phyloP scores from a whole-genome alignment of 371 early-diverging fungal species.

The Saksenaea oblongispora region DNA sequence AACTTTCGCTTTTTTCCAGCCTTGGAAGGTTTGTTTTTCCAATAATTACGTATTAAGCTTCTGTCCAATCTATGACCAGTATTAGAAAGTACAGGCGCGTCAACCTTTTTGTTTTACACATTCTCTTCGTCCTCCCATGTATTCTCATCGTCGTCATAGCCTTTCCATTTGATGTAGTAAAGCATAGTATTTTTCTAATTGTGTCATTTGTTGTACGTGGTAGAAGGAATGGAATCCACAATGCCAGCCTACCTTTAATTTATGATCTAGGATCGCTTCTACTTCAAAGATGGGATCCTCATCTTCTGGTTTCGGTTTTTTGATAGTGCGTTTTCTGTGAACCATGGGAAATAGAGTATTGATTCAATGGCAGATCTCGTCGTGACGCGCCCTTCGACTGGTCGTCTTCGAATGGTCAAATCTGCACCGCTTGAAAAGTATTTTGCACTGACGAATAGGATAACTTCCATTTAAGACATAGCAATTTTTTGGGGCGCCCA shows the following conservation, averaged over 20 bases:
- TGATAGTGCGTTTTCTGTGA: not conserved
- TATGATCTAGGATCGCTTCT: constrained; percentile 11
- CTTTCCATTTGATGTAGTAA: constrained; percentile 47
- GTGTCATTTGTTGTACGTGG: not conserved
- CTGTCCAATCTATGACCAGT: not conserved
- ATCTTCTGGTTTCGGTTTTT: not conserved
- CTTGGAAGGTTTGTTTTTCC: not conserved
- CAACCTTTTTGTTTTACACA: constrained; percentile 25
- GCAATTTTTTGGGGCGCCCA: too few relatives aligned
- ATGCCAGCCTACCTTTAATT: not conserved
- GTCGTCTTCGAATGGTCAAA: too few relatives aligned
- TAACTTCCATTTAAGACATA: too few relatives aligned
- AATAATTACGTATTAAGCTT: not conserved
- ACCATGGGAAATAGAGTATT: too few relatives aligned
- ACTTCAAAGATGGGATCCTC: constrained; percentile 10
- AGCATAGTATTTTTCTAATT: constrained; percentile 10
- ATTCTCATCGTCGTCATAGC: constrained; percentile 31
- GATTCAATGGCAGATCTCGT: too few relatives aligned
- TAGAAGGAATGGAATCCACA: not conserved
- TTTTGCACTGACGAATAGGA: too few relatives aligned
- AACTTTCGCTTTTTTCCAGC: not conserved
- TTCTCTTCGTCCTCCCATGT: constrained; percentile 45
- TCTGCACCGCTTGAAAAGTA: too few relatives aligned
- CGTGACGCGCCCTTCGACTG: too few relatives aligned
- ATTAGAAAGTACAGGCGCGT: not conserved